These are phyloP conservation scores for Gynandropsis gynandra DNA, from an alignment of 345 rosid species.

Conservation along the genomic window DNA sequence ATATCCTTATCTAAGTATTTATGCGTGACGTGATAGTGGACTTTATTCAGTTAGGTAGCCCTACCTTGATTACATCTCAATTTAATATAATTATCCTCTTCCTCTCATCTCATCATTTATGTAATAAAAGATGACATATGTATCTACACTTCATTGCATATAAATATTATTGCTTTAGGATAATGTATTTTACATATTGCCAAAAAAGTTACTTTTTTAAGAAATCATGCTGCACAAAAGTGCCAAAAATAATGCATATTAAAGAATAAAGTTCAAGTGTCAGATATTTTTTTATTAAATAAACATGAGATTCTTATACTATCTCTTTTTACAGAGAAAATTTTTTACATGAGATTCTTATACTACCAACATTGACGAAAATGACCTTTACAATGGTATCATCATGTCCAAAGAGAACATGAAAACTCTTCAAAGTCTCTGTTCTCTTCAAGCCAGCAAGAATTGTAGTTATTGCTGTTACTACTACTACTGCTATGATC, in stretches of 20 bases:
- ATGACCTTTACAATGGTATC: too few relatives aligned
- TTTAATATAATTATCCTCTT: constrained; percentile 20
- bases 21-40: too few relatives aligned
- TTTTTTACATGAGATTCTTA: too few relatives aligned
- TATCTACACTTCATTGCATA: constrained; percentile 17
- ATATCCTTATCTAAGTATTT: too few relatives aligned
- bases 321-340: too few relatives aligned
- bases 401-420: constrained; percentile 24
- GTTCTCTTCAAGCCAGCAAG: constrained; percentile 28
- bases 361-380: too few relatives aligned
- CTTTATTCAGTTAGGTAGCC: too few relatives aligned
- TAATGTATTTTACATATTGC: constrained; percentile 14
- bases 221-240: constrained; percentile 21
- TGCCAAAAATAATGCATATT: constrained; percentile 12
- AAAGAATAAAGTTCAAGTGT: constrained; percentile 13
- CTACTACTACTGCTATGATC: constrained; percentile 19
- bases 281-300: too few relatives aligned
- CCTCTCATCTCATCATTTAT: not conserved
- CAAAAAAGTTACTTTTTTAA: constrained; percentile 1
- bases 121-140: constrained; percentile 17
- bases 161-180: constrained; percentile 15
- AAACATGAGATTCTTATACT: too few relatives aligned
- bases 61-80: not conserved
- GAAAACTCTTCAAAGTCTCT: constrained; percentile 25
- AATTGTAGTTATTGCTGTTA: constrained; percentile 18